phyloP scores from a whole-genome alignment of 2,329 filamentous ascomycete species.

The Ophiostoma novo-ulmi region DNA sequence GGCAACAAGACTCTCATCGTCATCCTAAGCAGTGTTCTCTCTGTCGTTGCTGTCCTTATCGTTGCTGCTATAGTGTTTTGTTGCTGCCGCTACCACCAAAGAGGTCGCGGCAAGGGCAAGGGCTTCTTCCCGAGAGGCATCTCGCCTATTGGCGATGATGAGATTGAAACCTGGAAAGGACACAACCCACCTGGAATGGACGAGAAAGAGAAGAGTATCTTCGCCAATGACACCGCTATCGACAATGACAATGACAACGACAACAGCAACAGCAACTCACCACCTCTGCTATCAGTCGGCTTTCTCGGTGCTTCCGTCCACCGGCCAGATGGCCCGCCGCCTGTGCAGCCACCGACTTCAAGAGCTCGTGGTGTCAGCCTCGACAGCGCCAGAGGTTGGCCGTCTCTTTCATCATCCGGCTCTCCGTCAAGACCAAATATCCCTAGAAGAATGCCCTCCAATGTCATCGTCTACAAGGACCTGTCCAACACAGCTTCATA shows the following conservation, averaged over 20 bases:
- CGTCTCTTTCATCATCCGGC: not conserved
- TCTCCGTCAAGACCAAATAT: not conserved
- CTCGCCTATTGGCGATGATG: slow-evolving; percentile 59
- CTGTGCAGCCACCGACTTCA: not conserved
- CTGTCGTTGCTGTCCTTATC: slow-evolving; percentile 42
- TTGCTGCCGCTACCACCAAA: slow-evolving; percentile 39
- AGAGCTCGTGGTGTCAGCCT: slow-evolving; percentile 16
- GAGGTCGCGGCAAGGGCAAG: slow-evolving; percentile 29
- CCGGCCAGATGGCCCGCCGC: slow-evolving; percentile 14
- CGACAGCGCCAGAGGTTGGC: slow-evolving; percentile 15
- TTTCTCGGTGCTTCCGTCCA: slow-evolving; percentile 16
- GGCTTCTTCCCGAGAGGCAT: slow-evolving; percentile 51
- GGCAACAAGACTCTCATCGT: slow-evolving; percentile 44
- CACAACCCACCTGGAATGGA: slow-evolving; percentile 28
- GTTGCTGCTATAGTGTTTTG: slow-evolving; percentile 37
- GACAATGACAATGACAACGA: not conserved
- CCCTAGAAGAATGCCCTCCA: slow-evolving; percentile 41
- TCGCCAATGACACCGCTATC: not conserved
- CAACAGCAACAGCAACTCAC: slow-evolving; percentile 6
- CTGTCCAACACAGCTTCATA: slow-evolving; percentile 10
- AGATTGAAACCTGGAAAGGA: slow-evolving; percentile 60
- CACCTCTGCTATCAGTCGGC: slow-evolving; percentile 14
- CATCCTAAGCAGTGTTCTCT: slow-evolving; percentile 46
- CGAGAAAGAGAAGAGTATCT: slow-evolving; percentile 5
- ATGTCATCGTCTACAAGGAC: slow-evolving; percentile 51